Evolutionary conservation across 495 filamentous ascomycete species (phyloP).

Genomic region (Penicillium coffeae): DNA sequence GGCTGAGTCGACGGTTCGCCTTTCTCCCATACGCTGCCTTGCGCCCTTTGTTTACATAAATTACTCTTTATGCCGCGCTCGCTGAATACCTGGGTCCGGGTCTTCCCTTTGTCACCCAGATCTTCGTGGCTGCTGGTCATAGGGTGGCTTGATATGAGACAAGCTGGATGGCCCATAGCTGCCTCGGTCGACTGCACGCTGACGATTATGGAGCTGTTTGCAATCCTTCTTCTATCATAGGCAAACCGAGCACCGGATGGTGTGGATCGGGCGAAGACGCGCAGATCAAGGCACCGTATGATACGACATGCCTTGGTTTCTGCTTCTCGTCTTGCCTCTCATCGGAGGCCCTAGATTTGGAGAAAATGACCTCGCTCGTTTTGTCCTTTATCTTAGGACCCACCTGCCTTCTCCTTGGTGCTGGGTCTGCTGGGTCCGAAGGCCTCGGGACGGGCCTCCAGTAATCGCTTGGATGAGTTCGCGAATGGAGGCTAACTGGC

Average conservation of each 20-base stretch:
- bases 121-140: not conserved
- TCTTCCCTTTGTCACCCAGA: not conserved
- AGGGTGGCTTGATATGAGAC: not conserved
- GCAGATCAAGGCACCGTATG: not conserved
- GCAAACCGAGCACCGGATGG: not conserved
- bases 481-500: not conserved
- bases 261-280: not conserved
- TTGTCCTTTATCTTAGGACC: not conserved
- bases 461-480: constrained; percentile 5
- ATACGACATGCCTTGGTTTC: not conserved
- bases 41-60: not conserved
- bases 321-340: not conserved
- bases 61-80: not conserved
- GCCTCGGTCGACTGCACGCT: not conserved
- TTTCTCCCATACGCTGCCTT: not conserved
- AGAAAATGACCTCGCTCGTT: not conserved
- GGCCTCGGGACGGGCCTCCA: not conserved
- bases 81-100: not conserved
- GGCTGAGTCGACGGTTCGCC: not conserved
- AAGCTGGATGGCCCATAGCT: not conserved
- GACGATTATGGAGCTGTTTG: not conserved
- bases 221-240: not conserved
- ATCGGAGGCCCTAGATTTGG: not conserved
- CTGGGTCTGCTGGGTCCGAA: not conserved
- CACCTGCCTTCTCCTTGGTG: not conserved